Percentiles rank a stretch among this genome's conserved stretches.
phyloP scores from a whole-genome alignment of 148 eudicot genomes.

The Persicaria maculosa region DNA sequence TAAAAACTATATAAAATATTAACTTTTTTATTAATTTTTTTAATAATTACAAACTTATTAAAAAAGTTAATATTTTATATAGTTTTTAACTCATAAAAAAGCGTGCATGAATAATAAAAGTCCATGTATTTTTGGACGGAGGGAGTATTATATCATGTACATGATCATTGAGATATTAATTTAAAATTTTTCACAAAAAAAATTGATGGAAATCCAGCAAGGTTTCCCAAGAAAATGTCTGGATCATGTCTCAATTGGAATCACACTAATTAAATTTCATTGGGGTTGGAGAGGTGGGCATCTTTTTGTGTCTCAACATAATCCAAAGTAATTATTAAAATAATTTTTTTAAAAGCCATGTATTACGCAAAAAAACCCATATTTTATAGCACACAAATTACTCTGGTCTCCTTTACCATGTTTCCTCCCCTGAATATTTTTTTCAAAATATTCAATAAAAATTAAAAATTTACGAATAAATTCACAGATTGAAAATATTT shows the following conservation, averaged over 20 bases:
- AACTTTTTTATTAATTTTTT: too few relatives aligned
- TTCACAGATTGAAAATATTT: too few relatives aligned
- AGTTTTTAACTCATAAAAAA: too few relatives aligned
- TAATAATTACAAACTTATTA: too few relatives aligned
- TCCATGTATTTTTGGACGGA: too few relatives aligned
- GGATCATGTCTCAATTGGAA: background rate
- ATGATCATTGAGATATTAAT: too few relatives aligned
- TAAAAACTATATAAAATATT: too few relatives aligned
- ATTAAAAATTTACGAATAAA: too few relatives aligned
- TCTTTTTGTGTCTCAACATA: background rate
- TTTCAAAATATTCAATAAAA: too few relatives aligned
- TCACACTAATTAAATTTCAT: background rate
- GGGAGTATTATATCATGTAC: too few relatives aligned
- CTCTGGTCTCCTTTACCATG: background rate
- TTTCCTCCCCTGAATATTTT: background rate
- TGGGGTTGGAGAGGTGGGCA: background rate
- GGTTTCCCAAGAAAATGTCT: background rate
- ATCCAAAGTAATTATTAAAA: background rate
- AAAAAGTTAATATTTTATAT: too few relatives aligned
- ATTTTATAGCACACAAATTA: background rate
- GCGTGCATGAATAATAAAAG: too few relatives aligned
- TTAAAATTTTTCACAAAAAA: background rate
- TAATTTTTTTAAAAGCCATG: background rate
- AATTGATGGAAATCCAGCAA: slow-evolving; percentile 9
- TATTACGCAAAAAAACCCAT: background rate